phyloP scores from a whole-genome alignment of 2,329 filamentous ascomycete genomes.

The Didymella keratinophila region DNA sequence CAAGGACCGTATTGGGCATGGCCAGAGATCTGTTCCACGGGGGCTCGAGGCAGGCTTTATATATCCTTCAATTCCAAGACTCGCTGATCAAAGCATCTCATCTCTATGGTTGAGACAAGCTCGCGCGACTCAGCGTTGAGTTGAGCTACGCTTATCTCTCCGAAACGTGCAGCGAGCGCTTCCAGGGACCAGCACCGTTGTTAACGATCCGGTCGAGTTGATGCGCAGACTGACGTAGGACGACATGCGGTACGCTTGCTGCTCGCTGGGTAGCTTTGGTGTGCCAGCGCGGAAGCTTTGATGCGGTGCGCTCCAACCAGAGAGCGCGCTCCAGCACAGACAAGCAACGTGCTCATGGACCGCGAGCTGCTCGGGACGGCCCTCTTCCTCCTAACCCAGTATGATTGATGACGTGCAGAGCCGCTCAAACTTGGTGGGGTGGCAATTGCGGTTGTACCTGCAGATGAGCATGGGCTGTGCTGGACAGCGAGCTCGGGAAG shows the following conservation, averaged over 20 bases:
- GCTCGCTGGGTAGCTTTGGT: neutral
- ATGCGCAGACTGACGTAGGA: slow-evolving; percentile 10
- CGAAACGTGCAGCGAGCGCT: slow-evolving; percentile 12
- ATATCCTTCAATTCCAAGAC: slow-evolving; percentile 35
- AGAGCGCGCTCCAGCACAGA: slow-evolving; percentile 8
- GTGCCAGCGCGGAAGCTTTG: neutral
- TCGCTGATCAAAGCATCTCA: slow-evolving; percentile 35
- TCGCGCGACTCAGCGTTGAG: slow-evolving; percentile 16
- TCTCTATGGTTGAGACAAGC: slow-evolving; percentile 19
- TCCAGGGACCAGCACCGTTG: slow-evolving; percentile 12
- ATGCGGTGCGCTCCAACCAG: neutral
- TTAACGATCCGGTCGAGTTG: slow-evolving; percentile 1
- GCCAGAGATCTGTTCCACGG: slow-evolving; percentile 32
- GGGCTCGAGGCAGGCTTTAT: slow-evolving; percentile 35
- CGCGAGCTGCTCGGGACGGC: slow-evolving; percentile 14
- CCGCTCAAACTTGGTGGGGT: slow-evolving; percentile 27
- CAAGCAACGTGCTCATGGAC: neutral
- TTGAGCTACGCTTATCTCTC: slow-evolving; percentile 24
- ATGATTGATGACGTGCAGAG: slow-evolving; percentile 29
- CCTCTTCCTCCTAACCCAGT: slow-evolving; percentile 15
- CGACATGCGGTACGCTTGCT: slow-evolving; percentile 6
- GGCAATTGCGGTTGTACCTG: slow-evolving; percentile 43
- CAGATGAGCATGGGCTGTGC: slow-evolving; percentile 37
- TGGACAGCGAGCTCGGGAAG: slow-evolving; percentile 27
- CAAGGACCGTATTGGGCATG: slow-evolving; percentile 37